Conservation (phyloP, 345 rosid species). For the Streptanthus diversifolius region DNA sequence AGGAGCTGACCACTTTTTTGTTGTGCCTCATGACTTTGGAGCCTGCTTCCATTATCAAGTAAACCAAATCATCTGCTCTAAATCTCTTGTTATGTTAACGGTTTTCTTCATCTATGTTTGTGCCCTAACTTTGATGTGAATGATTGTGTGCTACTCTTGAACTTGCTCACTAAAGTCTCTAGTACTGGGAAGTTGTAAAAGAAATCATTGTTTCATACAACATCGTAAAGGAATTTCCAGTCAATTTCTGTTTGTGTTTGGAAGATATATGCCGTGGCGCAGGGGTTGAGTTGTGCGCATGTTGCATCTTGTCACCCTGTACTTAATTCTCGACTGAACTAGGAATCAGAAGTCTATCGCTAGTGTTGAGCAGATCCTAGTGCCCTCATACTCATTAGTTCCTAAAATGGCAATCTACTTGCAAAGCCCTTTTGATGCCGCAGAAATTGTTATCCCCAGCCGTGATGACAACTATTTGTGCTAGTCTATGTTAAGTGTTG, state of each 20-base stretch:
- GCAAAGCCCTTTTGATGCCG: slow-evolving; percentile 5
- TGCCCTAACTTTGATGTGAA: not conserved
- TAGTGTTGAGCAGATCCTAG: not conserved
- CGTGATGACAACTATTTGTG: not conserved
- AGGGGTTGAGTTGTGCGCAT: not conserved
- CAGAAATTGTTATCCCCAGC: not conserved
- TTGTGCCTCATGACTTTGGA: slow-evolving; percentile 97
- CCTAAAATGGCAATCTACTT: not conserved
- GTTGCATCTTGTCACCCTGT: not conserved
- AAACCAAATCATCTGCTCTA: slow-evolving; percentile 2
- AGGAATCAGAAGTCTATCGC: not conserved
- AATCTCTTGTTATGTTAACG: not conserved
- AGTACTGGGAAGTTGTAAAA: not conserved
- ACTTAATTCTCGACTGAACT: not conserved
- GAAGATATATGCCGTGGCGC: not conserved
- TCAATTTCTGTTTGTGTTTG: not conserved
- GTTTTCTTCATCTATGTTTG: not conserved
- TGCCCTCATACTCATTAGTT: not conserved
- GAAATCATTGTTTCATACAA: not conserved
- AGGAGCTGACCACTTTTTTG: slow-evolving; percentile 93
- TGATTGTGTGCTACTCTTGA: not conserved
- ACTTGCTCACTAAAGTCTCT: not conserved
- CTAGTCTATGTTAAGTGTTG: not conserved
- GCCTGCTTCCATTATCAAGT: slow-evolving; percentile 98
- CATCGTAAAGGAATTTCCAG: not conserved